Evolutionary conservation across 805 yeast species (phyloP).

Genomic region (Metschnikowia chrysomelidarum): DNA sequence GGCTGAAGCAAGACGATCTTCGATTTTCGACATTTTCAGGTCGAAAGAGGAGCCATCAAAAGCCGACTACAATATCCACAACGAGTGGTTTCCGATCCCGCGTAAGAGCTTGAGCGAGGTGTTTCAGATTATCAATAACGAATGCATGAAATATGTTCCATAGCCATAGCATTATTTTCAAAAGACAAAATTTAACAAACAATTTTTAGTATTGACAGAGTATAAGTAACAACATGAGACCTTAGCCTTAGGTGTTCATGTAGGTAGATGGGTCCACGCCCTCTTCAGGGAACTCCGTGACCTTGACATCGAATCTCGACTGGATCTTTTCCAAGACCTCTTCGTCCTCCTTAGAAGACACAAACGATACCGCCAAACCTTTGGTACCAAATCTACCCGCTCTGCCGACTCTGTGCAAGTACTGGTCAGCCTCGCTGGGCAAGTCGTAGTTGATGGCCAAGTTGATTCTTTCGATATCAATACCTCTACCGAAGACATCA

Average conservation of each 20-base stretch:
- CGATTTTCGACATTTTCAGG: constrained; percentile 8
- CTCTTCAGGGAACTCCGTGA: constrained; percentile 93
- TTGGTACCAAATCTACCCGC: constrained; percentile 99
- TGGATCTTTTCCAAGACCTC: constrained; percentile 89
- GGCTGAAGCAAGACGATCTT: neutral
- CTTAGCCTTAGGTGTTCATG: constrained; percentile 90
- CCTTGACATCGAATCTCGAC: constrained; percentile 95
- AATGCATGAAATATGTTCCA: constrained; percentile 12
- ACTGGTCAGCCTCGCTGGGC: constrained; percentile 96
- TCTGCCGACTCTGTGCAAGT: constrained; percentile 98
- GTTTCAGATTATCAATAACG: constrained; percentile 16
- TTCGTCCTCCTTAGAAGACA: constrained; percentile 82
- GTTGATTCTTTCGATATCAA: constrained; percentile 97
- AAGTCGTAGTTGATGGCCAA: constrained; percentile 96
- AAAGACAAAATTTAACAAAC: neutral
- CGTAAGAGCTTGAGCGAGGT: constrained; percentile 23
- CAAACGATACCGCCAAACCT: constrained; percentile 93
- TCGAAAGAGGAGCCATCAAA: constrained; percentile 7
- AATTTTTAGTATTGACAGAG: constrained; percentile 2
- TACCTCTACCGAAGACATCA: constrained; percentile 99
- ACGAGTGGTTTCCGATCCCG: constrained; percentile 59
- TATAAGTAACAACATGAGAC: neutral
- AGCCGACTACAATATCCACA: constrained; percentile 38
- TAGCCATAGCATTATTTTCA: neutral
- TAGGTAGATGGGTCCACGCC: constrained; percentile 97